phyloP scores from a whole-genome alignment of 2,329 filamentous ascomycete genomes.

The Aspergillus hortae region DNA sequence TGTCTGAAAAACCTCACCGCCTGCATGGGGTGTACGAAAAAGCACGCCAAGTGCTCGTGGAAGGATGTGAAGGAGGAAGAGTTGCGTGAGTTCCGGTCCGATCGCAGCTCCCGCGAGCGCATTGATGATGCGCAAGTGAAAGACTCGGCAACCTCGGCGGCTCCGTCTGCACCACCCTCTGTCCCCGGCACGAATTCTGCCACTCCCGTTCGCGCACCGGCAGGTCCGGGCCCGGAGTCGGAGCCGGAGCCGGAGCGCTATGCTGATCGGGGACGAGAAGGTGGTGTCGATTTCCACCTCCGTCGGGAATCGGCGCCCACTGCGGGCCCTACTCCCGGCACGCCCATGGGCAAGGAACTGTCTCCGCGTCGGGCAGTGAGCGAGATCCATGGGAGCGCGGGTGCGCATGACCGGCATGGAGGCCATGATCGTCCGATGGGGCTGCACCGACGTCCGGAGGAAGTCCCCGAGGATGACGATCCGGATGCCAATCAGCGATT shows the following conservation, averaged over 20 bases:
- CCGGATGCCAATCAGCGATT: conserved; percentile 38
- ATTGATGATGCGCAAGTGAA: conserved; percentile 14
- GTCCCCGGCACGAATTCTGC: neutral
- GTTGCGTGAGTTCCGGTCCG: conserved; percentile 31
- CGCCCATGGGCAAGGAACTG: conserved; percentile 20
- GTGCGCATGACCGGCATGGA: conserved; percentile 2
- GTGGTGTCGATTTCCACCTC: conserved; percentile 9
- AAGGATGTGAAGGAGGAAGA: conserved; percentile 75
- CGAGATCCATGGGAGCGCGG: conserved; percentile 29
- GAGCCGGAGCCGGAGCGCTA: neutral
- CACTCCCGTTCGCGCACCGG: conserved; percentile 6
- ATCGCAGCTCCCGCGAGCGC: conserved; percentile 12
- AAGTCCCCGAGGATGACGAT: conserved; percentile 30
- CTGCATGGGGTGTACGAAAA: conserved; percentile 83
- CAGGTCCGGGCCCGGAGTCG: neutral
- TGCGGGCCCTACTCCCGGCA: conserved; percentile 18
- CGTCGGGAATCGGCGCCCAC: conserved; percentile 22
- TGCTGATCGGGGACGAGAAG: neutral
- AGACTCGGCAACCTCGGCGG: conserved; percentile 8
- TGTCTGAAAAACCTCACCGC: conserved; percentile 84
- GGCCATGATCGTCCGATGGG: conserved; percentile 19
- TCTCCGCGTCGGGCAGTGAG: conserved; percentile 37
- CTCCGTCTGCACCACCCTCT: conserved; percentile 4
- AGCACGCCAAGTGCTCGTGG: conserved; percentile 87
- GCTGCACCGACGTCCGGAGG: conserved; percentile 14